phyloP scores from a whole-genome alignment of 805 yeast species.

The Candida nitratophila region DNA sequence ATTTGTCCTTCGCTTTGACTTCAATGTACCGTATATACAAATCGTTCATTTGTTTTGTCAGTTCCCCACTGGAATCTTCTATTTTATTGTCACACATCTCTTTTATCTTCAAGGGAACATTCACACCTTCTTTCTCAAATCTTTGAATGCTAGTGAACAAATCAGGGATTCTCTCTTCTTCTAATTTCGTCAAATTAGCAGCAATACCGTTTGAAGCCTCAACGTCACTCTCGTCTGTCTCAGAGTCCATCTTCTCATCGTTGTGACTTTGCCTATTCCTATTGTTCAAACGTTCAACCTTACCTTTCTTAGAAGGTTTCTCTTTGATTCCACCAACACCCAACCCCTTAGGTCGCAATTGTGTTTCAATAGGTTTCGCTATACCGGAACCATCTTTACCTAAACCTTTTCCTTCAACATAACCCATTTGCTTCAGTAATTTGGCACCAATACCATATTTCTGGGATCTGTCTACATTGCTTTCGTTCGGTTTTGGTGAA shows the following conservation, averaged over 20 bases:
- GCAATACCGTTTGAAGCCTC: background rate
- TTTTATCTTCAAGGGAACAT: slow-evolving; percentile 31
- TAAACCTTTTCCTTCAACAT: slow-evolving; percentile 75
- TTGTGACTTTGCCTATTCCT: background rate
- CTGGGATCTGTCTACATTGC: slow-evolving; percentile 5
- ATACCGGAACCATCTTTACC: slow-evolving; percentile 73
- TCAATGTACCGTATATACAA: slow-evolving; percentile 6
- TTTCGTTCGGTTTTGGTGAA: background rate
- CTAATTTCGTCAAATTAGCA: background rate
- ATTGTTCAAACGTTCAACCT: too few relatives aligned
- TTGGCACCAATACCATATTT: slow-evolving; percentile 81
- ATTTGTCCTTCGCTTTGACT: slow-evolving; percentile 7
- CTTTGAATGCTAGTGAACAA: slow-evolving; percentile 30
- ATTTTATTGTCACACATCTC: slow-evolving; percentile 4
- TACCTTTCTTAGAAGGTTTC: slow-evolving; percentile 10
- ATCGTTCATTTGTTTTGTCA: slow-evolving; percentile 14
- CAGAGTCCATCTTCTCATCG: background rate
- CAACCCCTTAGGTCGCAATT: slow-evolving; percentile 53
- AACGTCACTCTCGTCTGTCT: background rate
- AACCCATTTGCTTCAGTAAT: slow-evolving; percentile 80
- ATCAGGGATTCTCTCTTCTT: slow-evolving; percentile 15
- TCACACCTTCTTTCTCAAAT: slow-evolving; percentile 27
- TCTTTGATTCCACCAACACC: slow-evolving; percentile 68
- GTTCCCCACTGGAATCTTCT: slow-evolving; percentile 3
- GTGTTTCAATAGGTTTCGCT: slow-evolving; percentile 69